Base-by-base conservation (phyloP, 2,329 filamentous ascomycete species). In the Zasmidium citrigriseum region DNA sequence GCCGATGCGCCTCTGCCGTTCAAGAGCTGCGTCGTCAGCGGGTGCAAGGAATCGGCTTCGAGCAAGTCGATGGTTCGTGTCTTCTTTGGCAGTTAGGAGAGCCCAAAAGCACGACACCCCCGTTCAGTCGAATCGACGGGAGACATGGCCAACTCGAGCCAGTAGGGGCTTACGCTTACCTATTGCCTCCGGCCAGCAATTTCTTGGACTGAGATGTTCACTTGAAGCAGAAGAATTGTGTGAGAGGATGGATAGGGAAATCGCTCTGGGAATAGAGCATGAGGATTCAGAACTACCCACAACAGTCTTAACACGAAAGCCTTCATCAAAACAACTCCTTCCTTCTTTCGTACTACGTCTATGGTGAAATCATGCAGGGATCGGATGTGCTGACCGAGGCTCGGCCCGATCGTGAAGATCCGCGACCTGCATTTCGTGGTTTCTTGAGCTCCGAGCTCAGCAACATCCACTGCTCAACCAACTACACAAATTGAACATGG, bases 21-120 rank as follows among this genome's bases (percentile, higher is more conserved):
- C 68, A 78, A 76, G 58, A 67, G 68, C 24, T 82, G 80, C 52
- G 76, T 78, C 1, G 78, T 80, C 0, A 72, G 76, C 1, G 76
- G 73, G 16, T 82, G 80, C 46, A 52, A 56, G 18, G 56, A 59
- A 38, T 25, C 53, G 27, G 58, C 59, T 22, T 48, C 52, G 18
- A 49, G 44, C 3, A 63, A 57, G 27, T 57, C 58, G 16, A 63
- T 65, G 61, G 29, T 65, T 16, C 68, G 67, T 20, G 64, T 72
- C 52, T 72, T 63, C 53, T 57, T 72, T 52, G 67, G 68, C 52
- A 68, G 66, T 38, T 71, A 60, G 50, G 49, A 14, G 3, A 20
- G 21, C 12, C n/a, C 27, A 34, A 16, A 23, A 10, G 2, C 29
- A 20, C 22, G 45, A 27, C 23, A 21, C 22, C 46, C 18, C 16